Base-by-base conservation (phyloP, 1,284 basidiomycete genomes). In the Austroboletus niveus region DNA sequence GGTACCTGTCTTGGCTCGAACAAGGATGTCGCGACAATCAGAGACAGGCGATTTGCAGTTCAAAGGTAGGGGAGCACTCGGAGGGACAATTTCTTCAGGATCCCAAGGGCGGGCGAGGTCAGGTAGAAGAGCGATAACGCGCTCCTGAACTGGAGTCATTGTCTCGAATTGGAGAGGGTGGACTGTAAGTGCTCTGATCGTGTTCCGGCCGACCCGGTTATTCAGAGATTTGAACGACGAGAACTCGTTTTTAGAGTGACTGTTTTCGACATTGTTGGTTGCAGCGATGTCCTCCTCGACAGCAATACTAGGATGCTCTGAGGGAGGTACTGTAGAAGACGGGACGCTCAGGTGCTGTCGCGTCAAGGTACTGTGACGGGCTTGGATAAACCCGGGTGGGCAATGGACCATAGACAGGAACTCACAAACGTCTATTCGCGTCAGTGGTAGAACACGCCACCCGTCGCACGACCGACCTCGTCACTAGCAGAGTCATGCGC, bases 1-100 rank as follows among this genome's bases (percentile, higher is more conserved):
- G 0, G 94, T 95, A 41, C 94, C 93, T 0, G 94, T 96, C 69
- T 88, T 90, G n/a, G 94, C 92, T 62, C 89, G 85, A 20, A 92
- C 89, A 35, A 94, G 75, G 10, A 90, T 69, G 62, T 89, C 85
- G 8, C 82, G 78, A n/a, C 58, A 57, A 54, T 59, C 72, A 48
- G 65, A 64, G 61, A 47, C 61, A 62, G 55, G 62, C 60, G 60
- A 54, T 60, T 55, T 43, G 42, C 38, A 44, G 12, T 41, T 17
- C 8, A 39, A 24, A 9, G 39, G 22, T 20, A 51, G 45, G 7
- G 42, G 34, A 6, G 29, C 4, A 20, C 11, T n/a, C 8, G n/a
- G 30, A 27, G 43, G 7, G 36, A 48, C 42, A 42, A 43, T 34
- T 65, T 59, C 8, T 22, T 58, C 55, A 17, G 72, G 57, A 51